Evolutionary conservation across 176 grass and related monocot species (phyloP).

Genomic region (bread wheat (Triticum aestivum)): DNA sequence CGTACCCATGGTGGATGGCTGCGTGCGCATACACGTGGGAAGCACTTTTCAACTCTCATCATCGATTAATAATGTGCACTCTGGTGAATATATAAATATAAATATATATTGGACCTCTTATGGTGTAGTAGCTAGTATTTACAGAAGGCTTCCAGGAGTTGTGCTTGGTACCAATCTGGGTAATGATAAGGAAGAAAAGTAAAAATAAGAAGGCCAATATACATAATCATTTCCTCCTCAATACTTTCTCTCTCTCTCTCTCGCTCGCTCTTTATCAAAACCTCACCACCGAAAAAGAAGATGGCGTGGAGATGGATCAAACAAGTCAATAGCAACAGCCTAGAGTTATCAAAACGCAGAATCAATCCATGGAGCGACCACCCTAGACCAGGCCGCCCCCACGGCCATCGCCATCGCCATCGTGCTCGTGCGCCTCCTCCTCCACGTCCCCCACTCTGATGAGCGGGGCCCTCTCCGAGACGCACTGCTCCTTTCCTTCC

Average conservation of each 20-base stretch:
- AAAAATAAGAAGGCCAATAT: slow-evolving; percentile 8
- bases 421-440: slow-evolving; percentile 19
- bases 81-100: neutral
- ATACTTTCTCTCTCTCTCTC: neutral
- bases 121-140: neutral
- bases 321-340: slow-evolving; percentile 40
- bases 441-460: slow-evolving; percentile 37
- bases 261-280: slow-evolving; percentile 18
- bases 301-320: slow-evolving; percentile 31
- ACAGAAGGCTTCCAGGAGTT: neutral
- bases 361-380: slow-evolving; percentile 1
- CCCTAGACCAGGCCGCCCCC: slow-evolving; percentile 39
- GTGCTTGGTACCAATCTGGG: neutral
- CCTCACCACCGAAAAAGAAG: neutral
- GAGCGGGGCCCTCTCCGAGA: slow-evolving; percentile 34
- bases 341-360: slow-evolving; percentile 28
- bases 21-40: slow-evolving; percentile 1
- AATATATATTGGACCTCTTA: neutral
- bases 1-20: neutral
- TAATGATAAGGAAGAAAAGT: neutral
- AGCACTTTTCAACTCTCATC: slow-evolving; percentile 16
- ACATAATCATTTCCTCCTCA: slow-evolving; percentile 9
- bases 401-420: slow-evolving; percentile 42
- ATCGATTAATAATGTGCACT: neutral
- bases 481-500: slow-evolving; percentile 37